These are phyloP conservation scores for Penicillium subrubescens DNA, from an alignment of 495 filamentous ascomycete genomes.

Conservation along the genomic window DNA sequence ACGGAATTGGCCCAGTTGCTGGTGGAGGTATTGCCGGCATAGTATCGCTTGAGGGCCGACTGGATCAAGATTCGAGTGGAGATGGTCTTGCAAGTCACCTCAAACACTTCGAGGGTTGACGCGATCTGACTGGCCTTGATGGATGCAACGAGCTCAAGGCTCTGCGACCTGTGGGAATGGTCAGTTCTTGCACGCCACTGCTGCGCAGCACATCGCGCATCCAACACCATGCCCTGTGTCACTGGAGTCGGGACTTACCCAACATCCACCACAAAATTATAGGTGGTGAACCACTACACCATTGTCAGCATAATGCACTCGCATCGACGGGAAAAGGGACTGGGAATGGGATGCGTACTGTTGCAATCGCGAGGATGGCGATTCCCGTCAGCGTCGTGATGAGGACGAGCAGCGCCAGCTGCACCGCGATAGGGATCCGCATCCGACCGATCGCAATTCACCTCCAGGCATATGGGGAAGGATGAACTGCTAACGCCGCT, in stretches of 20 bases:
- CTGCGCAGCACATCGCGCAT: neutral
- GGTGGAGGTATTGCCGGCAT: constrained; percentile 54
- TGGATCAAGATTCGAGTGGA: constrained; percentile 71
- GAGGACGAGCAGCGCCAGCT: constrained; percentile 75
- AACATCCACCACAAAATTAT: constrained; percentile 70
- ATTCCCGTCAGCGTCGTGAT: constrained; percentile 68
- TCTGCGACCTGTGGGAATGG: constrained; percentile 39
- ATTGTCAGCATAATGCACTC: neutral
- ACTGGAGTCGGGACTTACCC: constrained; percentile 42
- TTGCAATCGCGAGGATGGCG: constrained; percentile 64
- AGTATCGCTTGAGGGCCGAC: constrained; percentile 60
- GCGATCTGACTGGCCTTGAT: constrained; percentile 81
- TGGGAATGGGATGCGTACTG: constrained; percentile 40
- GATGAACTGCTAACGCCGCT: no score
- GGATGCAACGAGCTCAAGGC: constrained; percentile 75
- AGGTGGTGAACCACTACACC: constrained; percentile 67
- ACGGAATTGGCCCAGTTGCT: constrained; percentile 57
- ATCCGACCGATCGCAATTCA: constrained; percentile 44
- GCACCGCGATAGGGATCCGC: constrained; percentile 81
- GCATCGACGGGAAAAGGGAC: neutral
- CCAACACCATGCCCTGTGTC: neutral
- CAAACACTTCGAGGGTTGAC: constrained; percentile 73
- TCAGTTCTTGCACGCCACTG: neutral
- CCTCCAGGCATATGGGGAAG: neutral
- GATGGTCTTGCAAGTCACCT: constrained; percentile 67